Conservation (phyloP, 805 yeast species). For the Teunomyces barrocoloradensis region DNA sequence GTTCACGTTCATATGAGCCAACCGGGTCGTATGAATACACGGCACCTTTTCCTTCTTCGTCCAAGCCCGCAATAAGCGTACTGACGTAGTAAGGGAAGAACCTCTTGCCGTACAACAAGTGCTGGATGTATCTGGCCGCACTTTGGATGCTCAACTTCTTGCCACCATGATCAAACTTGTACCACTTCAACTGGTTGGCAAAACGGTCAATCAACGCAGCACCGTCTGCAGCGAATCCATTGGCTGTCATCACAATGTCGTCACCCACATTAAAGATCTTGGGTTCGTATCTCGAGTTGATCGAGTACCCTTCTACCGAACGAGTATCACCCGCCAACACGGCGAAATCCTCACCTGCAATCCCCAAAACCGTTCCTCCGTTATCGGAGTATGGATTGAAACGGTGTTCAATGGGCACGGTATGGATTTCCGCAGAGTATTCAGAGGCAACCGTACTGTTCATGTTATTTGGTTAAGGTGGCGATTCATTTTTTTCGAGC, state of each 20-base stretch:
- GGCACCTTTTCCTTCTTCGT: constrained; percentile 88
- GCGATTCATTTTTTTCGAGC: not conserved
- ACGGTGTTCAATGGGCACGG: constrained; percentile 80
- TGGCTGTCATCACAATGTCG: constrained; percentile 81
- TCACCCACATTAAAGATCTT: constrained; percentile 89
- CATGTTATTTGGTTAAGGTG: constrained; percentile 12
- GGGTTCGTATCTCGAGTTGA: constrained; percentile 89
- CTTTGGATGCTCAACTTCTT: constrained; percentile 64
- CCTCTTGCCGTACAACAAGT: constrained; percentile 85
- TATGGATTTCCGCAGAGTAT: constrained; percentile 47
- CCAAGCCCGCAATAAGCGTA: constrained; percentile 92
- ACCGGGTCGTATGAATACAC: constrained; percentile 97
- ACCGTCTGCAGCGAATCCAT: constrained; percentile 96
- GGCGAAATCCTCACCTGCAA: constrained; percentile 97
- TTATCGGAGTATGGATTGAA: constrained; percentile 93
- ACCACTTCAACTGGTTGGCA: constrained; percentile 76
- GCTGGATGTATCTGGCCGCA: constrained; percentile 91
- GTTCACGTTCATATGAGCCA: constrained; percentile 96
- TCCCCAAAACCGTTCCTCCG: constrained; percentile 96
- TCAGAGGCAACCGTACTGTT: constrained; percentile 60
- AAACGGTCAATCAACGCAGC: constrained; percentile 77
- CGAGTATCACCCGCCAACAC: constrained; percentile 98
- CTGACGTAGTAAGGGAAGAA: constrained; percentile 96
- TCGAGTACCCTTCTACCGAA: constrained; percentile 89
- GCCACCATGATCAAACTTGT: constrained; percentile 79